Conservation (phyloP, 75 land plant species). For the Selaginella tamariscina region DNA sequence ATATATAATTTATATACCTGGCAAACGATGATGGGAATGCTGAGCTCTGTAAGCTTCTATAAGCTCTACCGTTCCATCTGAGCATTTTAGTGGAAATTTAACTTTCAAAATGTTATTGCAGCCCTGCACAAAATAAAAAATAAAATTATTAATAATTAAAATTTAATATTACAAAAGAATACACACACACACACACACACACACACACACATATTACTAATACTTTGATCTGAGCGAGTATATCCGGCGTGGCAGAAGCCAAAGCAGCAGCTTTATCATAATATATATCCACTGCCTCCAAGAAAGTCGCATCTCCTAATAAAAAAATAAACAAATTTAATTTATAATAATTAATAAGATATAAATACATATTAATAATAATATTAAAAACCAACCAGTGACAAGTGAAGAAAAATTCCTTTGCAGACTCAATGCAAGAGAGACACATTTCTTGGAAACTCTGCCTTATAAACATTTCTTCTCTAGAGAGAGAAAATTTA, state of each 20-base stretch:
- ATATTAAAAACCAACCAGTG: too few relatives aligned
- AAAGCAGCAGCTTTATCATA: conserved; percentile 4
- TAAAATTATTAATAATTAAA: too few relatives aligned
- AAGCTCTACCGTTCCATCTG: conserved; percentile 6
- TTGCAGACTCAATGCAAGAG: neutral
- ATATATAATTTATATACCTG: too few relatives aligned
- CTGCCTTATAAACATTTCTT: neutral
- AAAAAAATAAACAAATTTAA: neutral
- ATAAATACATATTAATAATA: too few relatives aligned
- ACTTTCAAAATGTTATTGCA: conserved; percentile 8
- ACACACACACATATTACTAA: neutral
- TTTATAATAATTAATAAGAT: neutral
- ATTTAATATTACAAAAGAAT: too few relatives aligned
- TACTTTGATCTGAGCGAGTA: conserved; percentile 8
- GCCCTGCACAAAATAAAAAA: neutral
- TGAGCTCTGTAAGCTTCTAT: conserved; percentile 11
- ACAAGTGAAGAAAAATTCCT: neutral
- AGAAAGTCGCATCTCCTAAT: neutral
- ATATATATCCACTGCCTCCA: conserved; percentile 7
- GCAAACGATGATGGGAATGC: conserved; percentile 5
- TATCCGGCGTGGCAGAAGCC: neutral
- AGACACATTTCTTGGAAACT: neutral
- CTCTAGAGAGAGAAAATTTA: too few relatives aligned
- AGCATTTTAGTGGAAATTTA: conserved; percentile 8
- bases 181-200: neutral